phyloP scores from a whole-genome alignment of 495 filamentous ascomycete genomes.

The Neurospora tetrasperma region DNA sequence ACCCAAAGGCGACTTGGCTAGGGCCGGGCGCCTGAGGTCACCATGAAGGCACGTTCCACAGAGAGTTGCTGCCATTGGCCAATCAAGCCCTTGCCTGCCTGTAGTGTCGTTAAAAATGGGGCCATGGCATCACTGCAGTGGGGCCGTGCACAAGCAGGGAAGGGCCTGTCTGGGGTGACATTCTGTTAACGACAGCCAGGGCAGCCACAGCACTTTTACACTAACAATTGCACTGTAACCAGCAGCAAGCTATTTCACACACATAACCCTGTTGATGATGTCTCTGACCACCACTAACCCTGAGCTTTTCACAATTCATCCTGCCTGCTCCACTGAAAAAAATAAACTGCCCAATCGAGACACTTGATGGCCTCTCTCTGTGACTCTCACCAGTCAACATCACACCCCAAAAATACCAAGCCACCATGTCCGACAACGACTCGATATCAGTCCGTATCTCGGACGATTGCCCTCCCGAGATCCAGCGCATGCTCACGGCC shows the following conservation, averaged over 20 bases:
- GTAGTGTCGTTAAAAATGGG: background rate
- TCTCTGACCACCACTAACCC: background rate
- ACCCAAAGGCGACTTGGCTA: background rate
- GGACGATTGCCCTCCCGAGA: slow-evolving; percentile 32
- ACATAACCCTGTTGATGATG: background rate
- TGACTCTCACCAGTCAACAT: background rate
- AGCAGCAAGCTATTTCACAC: background rate
- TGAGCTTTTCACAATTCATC: background rate
- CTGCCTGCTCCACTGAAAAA: background rate
- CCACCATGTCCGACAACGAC: slow-evolving; percentile 27
- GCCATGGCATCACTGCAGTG: background rate
- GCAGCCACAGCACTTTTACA: background rate
- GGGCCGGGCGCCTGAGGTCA: slow-evolving; percentile 2
- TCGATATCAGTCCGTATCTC: slow-evolving; percentile 35
- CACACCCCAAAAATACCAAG: background rate
- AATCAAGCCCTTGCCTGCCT: slow-evolving; percentile 7
- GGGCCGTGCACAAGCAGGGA: background rate
- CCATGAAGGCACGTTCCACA: slow-evolving; percentile 17
- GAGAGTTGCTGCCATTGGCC: slow-evolving; percentile 18
- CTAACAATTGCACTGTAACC: background rate
- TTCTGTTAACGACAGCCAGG: background rate
- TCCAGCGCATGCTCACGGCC: slow-evolving; percentile 58
- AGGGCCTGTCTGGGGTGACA: background rate
- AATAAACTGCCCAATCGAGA: background rate
- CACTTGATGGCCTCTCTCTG: background rate